Conservation (phyloP, 305 asterid species). For the Stenogyne calaminthoides region DNA sequence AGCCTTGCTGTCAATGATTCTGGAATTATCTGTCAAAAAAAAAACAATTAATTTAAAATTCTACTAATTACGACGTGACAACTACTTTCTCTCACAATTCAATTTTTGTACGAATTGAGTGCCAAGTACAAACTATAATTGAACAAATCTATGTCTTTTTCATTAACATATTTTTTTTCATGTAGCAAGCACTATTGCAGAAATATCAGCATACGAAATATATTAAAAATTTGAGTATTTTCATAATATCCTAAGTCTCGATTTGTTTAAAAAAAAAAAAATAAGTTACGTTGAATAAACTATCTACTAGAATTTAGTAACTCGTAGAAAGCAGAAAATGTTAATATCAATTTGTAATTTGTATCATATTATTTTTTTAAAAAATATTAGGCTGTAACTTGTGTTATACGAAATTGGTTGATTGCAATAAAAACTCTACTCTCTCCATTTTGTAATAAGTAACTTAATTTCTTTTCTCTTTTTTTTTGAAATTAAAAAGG, state of each 20-base stretch:
- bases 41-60: neutral
- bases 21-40: constrained; percentile 63
- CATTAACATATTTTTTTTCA: neutral
- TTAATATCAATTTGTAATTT: no score
- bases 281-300: neutral
- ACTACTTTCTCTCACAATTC: neutral
- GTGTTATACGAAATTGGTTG: no score
- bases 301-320: neutral
- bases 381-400: no score
- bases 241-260: neutral
- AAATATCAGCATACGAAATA: neutral
- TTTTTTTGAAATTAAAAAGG: no score
- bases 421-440: no score
- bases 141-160: neutral
- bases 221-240: no score
- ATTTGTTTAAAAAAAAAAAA: no score
- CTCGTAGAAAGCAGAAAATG: neutral
- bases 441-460: no score
- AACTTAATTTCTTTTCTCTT: no score
- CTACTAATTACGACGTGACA: neutral
- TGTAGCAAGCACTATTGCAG: neutral
- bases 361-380: no score
- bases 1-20: constrained; percentile 83
- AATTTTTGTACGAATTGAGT: neutral
- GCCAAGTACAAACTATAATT: neutral